Evolutionary conservation across 108 stramenopile genomes (phyloP).

Genomic region (Nitzschia sp.): DNA sequence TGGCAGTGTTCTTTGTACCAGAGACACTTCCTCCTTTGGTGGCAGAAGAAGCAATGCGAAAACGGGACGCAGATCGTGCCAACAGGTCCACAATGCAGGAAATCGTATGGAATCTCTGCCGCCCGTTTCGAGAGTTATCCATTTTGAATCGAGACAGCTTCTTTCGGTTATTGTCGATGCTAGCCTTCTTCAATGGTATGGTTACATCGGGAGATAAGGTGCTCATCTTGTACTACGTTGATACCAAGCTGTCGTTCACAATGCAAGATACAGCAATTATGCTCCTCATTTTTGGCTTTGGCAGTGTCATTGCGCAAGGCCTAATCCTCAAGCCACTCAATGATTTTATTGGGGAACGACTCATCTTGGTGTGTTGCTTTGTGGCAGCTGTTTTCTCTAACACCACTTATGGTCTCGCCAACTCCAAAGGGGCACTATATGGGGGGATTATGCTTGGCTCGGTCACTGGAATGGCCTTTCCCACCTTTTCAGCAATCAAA

Average conservation of each 20-base stretch:
- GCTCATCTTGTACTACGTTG: conserved; percentile 74
- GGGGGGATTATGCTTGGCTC: conserved; percentile 49
- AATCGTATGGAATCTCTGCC: conserved; percentile 17
- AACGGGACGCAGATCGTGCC: conserved; percentile 4
- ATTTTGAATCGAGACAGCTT: conserved; percentile 78
- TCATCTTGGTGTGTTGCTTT: conserved; percentile 65
- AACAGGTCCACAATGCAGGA: conserved; percentile 20
- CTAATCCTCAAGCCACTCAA: conserved; percentile 74
- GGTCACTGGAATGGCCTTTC: conserved; percentile 72
- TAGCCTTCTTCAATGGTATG: conserved; percentile 84
- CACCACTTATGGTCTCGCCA: conserved; percentile 65
- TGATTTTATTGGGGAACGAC: conserved; percentile 65
- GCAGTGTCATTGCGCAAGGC: conserved; percentile 72
- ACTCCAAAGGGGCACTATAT: conserved; percentile 63
- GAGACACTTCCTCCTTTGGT: conserved; percentile 69
- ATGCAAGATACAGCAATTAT: conserved; percentile 62
- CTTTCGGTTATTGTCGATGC: conserved; percentile 67
- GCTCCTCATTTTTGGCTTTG: conserved; percentile 65
- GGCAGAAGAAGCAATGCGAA: conserved; percentile 47
- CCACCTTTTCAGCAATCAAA: conserved; percentile 85
- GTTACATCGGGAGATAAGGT: conserved; percentile 67
- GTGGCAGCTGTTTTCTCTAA: conserved; percentile 46
- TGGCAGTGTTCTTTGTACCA: conserved; percentile 55
- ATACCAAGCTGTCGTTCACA: conserved; percentile 68
- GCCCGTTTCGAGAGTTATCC: conserved; percentile 69